Percentiles rank a stretch among this genome's conserved stretches.
These are phyloP conservation scores for Irpex sp. DNA, from an alignment of 1,284 basidiomycete species.

Conservation along the genomic window DNA sequence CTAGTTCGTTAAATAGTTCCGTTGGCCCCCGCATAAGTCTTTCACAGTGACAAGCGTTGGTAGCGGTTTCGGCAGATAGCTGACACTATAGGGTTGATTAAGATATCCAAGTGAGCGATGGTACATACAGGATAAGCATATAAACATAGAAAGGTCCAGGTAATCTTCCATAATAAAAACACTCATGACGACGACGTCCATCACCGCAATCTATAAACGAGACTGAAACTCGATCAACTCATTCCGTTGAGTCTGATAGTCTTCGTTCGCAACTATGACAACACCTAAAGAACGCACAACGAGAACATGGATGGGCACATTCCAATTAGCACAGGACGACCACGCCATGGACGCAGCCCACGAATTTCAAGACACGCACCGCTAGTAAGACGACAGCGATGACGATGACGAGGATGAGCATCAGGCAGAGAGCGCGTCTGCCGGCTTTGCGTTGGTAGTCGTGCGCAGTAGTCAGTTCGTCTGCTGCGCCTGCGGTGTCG, in stretches of 20 bases:
- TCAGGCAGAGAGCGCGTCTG: constrained; percentile 83
- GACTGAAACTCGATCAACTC: too few species aligned
- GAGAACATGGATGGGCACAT: not conserved
- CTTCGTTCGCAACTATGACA: not conserved
- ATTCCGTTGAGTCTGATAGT: too few species aligned
- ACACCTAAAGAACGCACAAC: not conserved
- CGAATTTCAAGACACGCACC: constrained; percentile 49
- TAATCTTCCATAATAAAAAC: too few species aligned
- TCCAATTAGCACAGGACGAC: not conserved
- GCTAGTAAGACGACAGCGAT: constrained; percentile 89
- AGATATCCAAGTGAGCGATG: not conserved
- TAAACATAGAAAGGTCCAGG: not conserved
- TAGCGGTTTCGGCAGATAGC: too few species aligned
- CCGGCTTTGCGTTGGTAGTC: constrained; percentile 96
- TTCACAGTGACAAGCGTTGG: too few species aligned
- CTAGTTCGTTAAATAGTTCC: too few species aligned
- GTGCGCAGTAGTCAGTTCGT: constrained; percentile 86
- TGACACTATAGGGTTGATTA: not conserved
- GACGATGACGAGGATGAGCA: constrained; percentile 87
- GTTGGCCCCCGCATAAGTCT: too few species aligned
- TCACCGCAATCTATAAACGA: too few species aligned
- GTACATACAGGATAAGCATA: constrained; percentile 4
- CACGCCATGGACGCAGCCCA: constrained; percentile 3
- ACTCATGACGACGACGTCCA: too few species aligned
- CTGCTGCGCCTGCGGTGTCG: constrained; percentile 82